These are phyloP conservation scores for Collybia sp. DNA, from an alignment of 768 basidiomycete genomes.

Conservation along the genomic window DNA sequence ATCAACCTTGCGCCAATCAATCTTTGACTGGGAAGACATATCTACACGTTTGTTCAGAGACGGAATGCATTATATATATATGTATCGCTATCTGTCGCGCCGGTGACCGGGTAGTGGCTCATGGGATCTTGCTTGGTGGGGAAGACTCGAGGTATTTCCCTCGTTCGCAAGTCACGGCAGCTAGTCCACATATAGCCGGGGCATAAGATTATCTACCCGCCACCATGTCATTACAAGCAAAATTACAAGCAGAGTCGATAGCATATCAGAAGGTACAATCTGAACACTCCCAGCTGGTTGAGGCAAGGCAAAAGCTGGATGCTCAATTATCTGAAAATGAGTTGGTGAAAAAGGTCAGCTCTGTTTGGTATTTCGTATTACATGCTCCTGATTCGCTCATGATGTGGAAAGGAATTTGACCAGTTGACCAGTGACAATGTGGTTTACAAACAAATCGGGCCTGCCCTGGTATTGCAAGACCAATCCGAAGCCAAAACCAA, in stretches of 20 bases:
- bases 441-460: constrained; percentile 89
- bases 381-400: background rate
- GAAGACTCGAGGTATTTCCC: no score
- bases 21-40: constrained; percentile 30
- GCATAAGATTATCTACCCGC: background rate
- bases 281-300: constrained; percentile 69
- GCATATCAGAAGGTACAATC: constrained; percentile 82
- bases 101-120: no score
- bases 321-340: constrained; percentile 91
- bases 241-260: constrained; percentile 61
- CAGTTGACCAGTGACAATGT: constrained; percentile 68
- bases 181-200: no score
- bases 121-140: no score
- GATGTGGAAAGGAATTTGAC: constrained; percentile 69
- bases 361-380: background rate
- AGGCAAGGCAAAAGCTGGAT: constrained; percentile 83
- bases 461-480: constrained; percentile 88
- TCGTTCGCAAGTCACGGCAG: no score
- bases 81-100: no score
- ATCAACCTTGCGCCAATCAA: constrained; percentile 60
- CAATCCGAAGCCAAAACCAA: constrained; percentile 81
- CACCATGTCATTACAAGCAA: constrained; percentile 51
- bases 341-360: constrained; percentile 75
- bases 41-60: no score
- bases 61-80: no score